Conservation (phyloP, 2,329 filamentous ascomycete genomes). For the Apiospora kogelbergensis region DNA sequence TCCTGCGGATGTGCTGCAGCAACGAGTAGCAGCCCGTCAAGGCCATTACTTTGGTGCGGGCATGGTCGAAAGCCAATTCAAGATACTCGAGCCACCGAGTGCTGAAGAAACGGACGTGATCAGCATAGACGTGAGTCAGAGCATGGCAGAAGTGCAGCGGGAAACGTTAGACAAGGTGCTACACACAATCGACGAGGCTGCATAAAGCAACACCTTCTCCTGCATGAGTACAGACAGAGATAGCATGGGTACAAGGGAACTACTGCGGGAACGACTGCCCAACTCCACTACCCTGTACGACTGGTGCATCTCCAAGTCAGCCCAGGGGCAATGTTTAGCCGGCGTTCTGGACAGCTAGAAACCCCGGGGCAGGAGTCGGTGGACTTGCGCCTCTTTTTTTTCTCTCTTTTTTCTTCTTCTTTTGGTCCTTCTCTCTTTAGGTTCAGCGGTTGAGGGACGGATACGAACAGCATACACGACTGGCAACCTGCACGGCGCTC, state of each 20-base stretch:
- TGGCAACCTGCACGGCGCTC: constrained; percentile 1
- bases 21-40: constrained; percentile 72
- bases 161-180: constrained; percentile 59
- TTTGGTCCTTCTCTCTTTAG: neutral
- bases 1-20: constrained; percentile 70
- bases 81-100: constrained; percentile 79
- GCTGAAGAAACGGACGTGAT: constrained; percentile 71
- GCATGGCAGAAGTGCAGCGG: constrained; percentile 58
- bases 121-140: constrained; percentile 65
- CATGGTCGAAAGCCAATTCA: constrained; percentile 94
- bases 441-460: neutral
- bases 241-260: constrained; percentile 10
- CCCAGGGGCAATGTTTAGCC: neutral
- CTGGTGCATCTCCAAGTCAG: neutral
- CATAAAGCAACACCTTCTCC: constrained; percentile 12
- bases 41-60: constrained; percentile 93
- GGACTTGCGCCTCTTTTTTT: neutral
- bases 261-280: constrained; percentile 15
- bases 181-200: constrained; percentile 49
- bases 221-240: constrained; percentile 18
- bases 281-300: neutral
- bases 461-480: neutral
- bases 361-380: neutral
- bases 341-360: neutral
- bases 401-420: neutral